Evolutionary conservation across 2,329 filamentous ascomycete genomes (phyloP), one percentile per base, ranked within the genome.

Genomic region (Lasiodiplodia sp.): DNA sequence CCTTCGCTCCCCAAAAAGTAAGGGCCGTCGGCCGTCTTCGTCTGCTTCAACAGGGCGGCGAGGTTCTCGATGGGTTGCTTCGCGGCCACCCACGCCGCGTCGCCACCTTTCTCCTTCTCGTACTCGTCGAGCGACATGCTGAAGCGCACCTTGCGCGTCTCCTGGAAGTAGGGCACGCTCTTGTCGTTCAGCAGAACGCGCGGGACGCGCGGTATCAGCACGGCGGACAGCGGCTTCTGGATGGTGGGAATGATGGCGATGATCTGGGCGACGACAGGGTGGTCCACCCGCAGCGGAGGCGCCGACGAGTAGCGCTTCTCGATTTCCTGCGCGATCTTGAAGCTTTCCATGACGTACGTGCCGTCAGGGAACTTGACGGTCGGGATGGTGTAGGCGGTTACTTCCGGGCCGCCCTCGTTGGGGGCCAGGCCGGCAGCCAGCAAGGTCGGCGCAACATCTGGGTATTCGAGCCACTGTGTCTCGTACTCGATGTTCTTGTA

Each of bases 401-500:
- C 10, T 77, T 88, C 90, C 49, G 76, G 74, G 7, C 71, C 71
- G 16, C 73, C 71, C 6, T 79, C 71, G 62, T 87, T 85, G 23
- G 87, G 82, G 18, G 83, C 79, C 64, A 86, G 74, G 67, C 81
- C 83, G 51, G 78, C 80, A 51, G 83, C 80, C 72, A 86, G 81
- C 62, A 92, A 80, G 2, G 77, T 85, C 1, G 86, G 78, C 68
- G 82, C 85, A 69, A 93, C 82, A 44, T 92, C 86, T 0, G 89
- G 90, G 71, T 91, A 92, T 74, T 92, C 89, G 18, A 89, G 78
- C 89, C 89, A 92, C 83, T 89, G 82, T 0, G 90, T 92, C 75
- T 85, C 84, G 80, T 92, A 93, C 56, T 88, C 83, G 16, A 92
- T 76, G 1, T 82, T 82, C 76, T 93, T 93, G 80, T 85, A 91